phyloP scores from a whole-genome alignment of 257 asterid species.

The Paraleonurus japonicus region DNA sequence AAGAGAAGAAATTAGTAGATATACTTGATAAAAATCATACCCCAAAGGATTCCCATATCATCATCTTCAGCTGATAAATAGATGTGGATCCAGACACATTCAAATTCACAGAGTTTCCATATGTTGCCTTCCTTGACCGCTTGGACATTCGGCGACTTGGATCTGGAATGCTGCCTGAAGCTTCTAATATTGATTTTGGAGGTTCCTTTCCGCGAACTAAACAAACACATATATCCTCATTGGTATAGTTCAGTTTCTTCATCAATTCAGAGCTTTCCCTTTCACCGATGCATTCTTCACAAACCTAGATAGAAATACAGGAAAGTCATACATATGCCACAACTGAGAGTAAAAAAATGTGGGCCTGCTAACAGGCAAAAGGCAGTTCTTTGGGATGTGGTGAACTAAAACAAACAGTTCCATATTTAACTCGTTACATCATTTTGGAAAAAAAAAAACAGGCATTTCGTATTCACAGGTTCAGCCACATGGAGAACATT shows the following conservation, averaged over 20 bases:
- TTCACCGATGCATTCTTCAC: slow-evolving; percentile 96
- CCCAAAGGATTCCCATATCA: slow-evolving; percentile 99
- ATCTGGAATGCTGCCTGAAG: slow-evolving; percentile 63
- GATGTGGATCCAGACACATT: slow-evolving; percentile 89
- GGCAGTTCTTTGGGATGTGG: background rate
- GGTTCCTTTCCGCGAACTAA: slow-evolving; percentile 90
- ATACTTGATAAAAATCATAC: slow-evolving; percentile 40
- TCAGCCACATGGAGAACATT: background rate
- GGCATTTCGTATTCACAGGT: background rate
- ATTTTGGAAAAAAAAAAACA: background rate
- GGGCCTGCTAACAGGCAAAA: slow-evolving; percentile 14
- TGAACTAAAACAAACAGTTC: background rate
- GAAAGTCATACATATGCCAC: slow-evolving; percentile 6
- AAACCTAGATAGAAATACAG: slow-evolving; percentile 52
- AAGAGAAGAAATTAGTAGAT: slow-evolving; percentile 4
- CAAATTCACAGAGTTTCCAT: slow-evolving; percentile 78
- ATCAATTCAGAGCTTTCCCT: slow-evolving; percentile 83
- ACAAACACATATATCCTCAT: slow-evolving; percentile 86
- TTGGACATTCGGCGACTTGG: slow-evolving; percentile 88
- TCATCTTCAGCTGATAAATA: slow-evolving; percentile 90
- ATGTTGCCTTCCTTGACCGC: slow-evolving; percentile 81
- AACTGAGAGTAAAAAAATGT: slow-evolving; percentile 4
- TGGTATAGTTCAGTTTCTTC: slow-evolving; percentile 77
- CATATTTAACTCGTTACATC: slow-evolving; percentile 6
- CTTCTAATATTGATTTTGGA: slow-evolving; percentile 88